Evolutionary conservation across 495 filamentous ascomycete species (phyloP).

Genomic region (Podospora pseudocomata): DNA sequence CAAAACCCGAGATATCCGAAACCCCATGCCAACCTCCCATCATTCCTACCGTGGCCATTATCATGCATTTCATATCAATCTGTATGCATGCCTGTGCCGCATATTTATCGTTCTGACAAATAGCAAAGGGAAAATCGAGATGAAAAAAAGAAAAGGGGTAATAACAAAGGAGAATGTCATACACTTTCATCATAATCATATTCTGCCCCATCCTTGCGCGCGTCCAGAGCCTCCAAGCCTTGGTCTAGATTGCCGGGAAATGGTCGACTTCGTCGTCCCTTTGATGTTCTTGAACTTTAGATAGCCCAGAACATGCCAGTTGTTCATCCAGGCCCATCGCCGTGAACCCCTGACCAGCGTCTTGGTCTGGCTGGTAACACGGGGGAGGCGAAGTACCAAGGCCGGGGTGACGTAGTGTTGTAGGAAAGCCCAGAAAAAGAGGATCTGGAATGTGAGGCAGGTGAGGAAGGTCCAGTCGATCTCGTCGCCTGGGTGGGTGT

Average conservation of each 20-base stretch:
- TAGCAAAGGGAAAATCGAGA: neutral
- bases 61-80: neutral
- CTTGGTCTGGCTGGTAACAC: neutral
- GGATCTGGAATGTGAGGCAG: constrained; percentile 25
- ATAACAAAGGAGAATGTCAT: neutral
- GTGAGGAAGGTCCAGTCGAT: constrained; percentile 27
- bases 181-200: neutral
- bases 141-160: neutral
- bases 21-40: neutral
- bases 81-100: neutral
- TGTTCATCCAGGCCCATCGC: neutral
- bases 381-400: constrained; percentile 2
- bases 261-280: neutral
- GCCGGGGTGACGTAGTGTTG: constrained; percentile 7
- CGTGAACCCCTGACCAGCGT: neutral
- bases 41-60: neutral
- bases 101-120: neutral
- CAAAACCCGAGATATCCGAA: neutral
- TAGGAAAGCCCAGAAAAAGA: constrained; percentile 25
- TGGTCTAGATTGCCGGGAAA: neutral
- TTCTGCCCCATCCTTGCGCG: neutral
- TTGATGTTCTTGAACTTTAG: neutral
- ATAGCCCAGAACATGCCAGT: neutral
- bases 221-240: neutral
- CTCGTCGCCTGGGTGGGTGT: constrained; percentile 8